phyloP scores from a whole-genome alignment of 208 protist species.

The Leishmania mexicana region DNA sequence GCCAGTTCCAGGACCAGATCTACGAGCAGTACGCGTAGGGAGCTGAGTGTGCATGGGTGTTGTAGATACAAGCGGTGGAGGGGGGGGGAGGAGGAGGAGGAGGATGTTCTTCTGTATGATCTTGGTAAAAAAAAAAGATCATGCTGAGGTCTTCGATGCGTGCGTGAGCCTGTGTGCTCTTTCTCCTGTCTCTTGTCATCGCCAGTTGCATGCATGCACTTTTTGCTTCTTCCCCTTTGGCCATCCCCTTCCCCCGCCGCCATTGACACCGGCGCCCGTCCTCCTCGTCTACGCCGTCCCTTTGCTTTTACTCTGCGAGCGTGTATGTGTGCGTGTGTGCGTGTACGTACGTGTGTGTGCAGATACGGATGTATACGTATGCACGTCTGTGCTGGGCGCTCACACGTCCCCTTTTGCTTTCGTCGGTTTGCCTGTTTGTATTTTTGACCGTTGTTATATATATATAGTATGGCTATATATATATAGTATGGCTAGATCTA shows the following conservation, averaged over 20 bases:
- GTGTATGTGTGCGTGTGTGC: not conserved
- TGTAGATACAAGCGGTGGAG: too few relatives aligned
- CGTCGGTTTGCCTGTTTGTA: not conserved
- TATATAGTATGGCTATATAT: too few relatives aligned
- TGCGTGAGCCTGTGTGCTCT: not conserved
- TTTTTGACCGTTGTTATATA: not conserved
- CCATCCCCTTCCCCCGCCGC: not conserved
- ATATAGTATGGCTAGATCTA: not conserved
- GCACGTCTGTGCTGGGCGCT: too few relatives aligned
- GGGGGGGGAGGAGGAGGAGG: too few relatives aligned
- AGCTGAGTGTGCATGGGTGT: not conserved
- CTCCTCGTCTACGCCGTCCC: not conserved
- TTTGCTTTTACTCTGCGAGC: not conserved
- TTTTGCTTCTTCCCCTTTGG: not conserved
- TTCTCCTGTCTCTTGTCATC: too few relatives aligned
- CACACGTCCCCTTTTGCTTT: too few relatives aligned
- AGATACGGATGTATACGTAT: not conserved
- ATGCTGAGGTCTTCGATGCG: not conserved
- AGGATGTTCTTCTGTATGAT: too few relatives aligned
- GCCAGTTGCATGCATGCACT: too few relatives aligned
- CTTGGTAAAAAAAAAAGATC: too few relatives aligned
- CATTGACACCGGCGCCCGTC: too few relatives aligned
- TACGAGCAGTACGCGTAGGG: conserved; percentile 49
- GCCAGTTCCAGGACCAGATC: conserved; percentile 68
- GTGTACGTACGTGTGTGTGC: not conserved